phyloP scores from a whole-genome alignment of 83 land plant species.

The Diphasiastrum complanatum region DNA sequence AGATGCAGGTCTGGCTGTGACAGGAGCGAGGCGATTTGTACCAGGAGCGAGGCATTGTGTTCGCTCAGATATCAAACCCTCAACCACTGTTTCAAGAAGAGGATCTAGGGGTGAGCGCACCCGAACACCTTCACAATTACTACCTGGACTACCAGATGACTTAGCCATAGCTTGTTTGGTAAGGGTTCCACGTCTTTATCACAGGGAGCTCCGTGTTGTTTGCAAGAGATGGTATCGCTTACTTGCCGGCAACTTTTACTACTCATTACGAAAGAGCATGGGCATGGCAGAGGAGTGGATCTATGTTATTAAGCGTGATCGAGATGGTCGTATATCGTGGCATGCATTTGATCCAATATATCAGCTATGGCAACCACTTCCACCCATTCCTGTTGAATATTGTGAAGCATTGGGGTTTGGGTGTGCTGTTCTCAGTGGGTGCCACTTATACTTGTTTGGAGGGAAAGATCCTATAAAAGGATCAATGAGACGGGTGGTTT shows the following conservation, averaged over 20 bases:
- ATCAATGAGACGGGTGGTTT: constrained; percentile 42
- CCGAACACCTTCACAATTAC: constrained; percentile 27
- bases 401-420: constrained; percentile 44
- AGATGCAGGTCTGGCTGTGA: constrained; percentile 4
- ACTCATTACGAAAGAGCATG: constrained; percentile 38
- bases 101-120: constrained; percentile 35
- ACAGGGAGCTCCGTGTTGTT: constrained; percentile 36
- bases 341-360: constrained; percentile 46
- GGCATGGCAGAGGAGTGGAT: constrained; percentile 54
- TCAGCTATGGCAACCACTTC: constrained; percentile 46
- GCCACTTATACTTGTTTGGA: constrained; percentile 46
- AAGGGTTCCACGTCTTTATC: constrained; percentile 43
- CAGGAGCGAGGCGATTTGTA: constrained; percentile 8
- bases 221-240: constrained; percentile 47
- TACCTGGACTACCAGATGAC: constrained; percentile 49
- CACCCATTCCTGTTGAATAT: constrained; percentile 37
- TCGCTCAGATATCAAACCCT: constrained; percentile 2
- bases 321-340: constrained; percentile 48
- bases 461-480: constrained; percentile 39
- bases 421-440: constrained; percentile 44
- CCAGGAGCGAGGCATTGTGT: constrained; percentile 10
- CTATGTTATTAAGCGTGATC: constrained; percentile 43
- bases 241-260: constrained; percentile 38
- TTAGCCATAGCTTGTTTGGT: constrained; percentile 49
- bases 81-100: background rate